Evolutionary conservation across 225 moss, liverwort and hornwort species (phyloP).

Genomic region (Physcomitrellopsis africana): DNA sequence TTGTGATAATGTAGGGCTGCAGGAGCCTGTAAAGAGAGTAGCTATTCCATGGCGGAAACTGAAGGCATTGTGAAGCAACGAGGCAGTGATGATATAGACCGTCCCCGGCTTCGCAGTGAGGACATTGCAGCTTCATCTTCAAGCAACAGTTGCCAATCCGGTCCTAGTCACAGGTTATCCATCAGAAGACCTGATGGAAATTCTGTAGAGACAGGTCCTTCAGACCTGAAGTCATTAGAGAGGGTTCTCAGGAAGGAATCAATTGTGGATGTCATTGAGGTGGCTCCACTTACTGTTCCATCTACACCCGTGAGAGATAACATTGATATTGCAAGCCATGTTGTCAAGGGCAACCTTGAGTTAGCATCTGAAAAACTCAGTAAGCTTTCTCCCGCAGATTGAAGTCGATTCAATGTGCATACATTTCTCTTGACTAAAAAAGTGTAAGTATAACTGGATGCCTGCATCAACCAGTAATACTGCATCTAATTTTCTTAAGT

Average conservation of each 20-base stretch:
- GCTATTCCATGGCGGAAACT: constrained; percentile 27
- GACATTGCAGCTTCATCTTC: constrained; percentile 7
- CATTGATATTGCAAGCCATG: background rate
- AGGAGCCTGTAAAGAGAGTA: background rate
- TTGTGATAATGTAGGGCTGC: constrained; percentile 13
- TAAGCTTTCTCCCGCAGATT: constrained; percentile 32
- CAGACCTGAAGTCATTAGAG: constrained; percentile 29
- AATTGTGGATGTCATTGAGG: constrained; percentile 28
- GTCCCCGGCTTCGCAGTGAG: background rate
- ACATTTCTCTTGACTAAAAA: no score
- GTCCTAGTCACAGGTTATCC: background rate
- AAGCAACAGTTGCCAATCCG: background rate
- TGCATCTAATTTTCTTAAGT: no score
- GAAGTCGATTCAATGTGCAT: background rate
- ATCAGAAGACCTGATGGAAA: constrained; percentile 30
- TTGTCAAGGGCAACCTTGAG: constrained; percentile 30
- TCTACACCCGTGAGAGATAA: constrained; percentile 32
- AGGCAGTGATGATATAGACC: background rate
- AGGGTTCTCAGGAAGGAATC: constrained; percentile 33
- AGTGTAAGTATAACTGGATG: no score
- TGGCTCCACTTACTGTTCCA: constrained; percentile 32
- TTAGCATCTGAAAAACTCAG: constrained; percentile 44
- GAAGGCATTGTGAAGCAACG: background rate
- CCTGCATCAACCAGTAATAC: no score
- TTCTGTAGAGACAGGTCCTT: constrained; percentile 1